Conservation (phyloP, 1,284 basidiomycete species). For the Pseudozyma pruni region DNA sequence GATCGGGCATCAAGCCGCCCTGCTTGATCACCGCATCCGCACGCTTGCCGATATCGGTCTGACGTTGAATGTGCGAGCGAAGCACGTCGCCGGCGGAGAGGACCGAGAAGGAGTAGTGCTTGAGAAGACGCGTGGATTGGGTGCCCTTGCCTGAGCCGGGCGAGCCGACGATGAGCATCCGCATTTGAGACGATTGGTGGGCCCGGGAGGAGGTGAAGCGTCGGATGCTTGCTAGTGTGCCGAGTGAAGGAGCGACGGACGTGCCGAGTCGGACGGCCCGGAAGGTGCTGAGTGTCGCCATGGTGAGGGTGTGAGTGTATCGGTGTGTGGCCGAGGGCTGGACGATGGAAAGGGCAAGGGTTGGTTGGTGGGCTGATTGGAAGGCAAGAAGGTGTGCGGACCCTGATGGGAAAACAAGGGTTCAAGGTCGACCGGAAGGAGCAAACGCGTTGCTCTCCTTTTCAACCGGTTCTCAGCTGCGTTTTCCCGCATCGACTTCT, state of each 20-base stretch:
- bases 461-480: too few species aligned
- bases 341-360: too few species aligned
- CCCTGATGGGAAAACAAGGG: too few species aligned
- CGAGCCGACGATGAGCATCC: conserved; percentile 64
- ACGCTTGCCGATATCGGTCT: conserved; percentile 53
- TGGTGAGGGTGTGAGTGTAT: too few species aligned
- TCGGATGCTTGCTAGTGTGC: conserved; percentile 6
- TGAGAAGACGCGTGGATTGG: conserved; percentile 53
- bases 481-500: too few species aligned
- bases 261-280: background rate
- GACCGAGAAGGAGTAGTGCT: conserved; percentile 39
- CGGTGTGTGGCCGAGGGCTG: too few species aligned
- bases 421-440: too few species aligned
- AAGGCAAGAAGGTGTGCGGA: background rate
- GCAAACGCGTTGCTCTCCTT: too few species aligned
- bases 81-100: conserved; percentile 63
- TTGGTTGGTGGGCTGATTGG: background rate
- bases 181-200: conserved; percentile 35
- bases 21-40: conserved; percentile 56
- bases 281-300: conserved; percentile 2
- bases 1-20: conserved; percentile 65
- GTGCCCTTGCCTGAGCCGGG: conserved; percentile 67
- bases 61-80: conserved; percentile 55
- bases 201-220: conserved; percentile 2
- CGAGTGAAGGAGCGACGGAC: background rate